Evolutionary conservation across 73 alveolate genomes (phyloP).

Genomic region (Paramecium sonneborni): DNA sequence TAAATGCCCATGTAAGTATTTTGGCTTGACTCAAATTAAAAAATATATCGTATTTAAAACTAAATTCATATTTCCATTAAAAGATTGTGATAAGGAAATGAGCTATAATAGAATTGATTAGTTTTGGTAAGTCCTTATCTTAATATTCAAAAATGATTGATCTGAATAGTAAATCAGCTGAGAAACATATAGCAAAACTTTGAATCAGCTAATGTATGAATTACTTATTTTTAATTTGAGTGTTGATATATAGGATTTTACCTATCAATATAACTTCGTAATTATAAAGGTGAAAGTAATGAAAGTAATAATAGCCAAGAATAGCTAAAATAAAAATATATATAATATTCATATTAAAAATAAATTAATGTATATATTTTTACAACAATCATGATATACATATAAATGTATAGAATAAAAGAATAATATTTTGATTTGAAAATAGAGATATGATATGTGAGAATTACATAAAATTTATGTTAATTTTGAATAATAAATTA

Average conservation of each 20-base stretch:
- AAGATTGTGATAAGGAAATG: background rate
- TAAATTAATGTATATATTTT: background rate
- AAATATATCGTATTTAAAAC: background rate
- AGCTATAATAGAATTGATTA: background rate
- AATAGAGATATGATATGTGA: too few species aligned
- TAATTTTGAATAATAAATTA: background rate
- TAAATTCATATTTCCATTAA: background rate
- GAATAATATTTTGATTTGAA: too few species aligned
- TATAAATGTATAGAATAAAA: too few species aligned
- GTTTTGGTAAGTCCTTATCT: slow-evolving; percentile 44
- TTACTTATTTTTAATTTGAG: background rate
- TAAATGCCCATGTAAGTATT: slow-evolving; percentile 36
- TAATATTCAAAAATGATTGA: background rate
- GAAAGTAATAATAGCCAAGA: slow-evolving; percentile 7
- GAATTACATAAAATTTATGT: background rate
- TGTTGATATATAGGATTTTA: background rate
- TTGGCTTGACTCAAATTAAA: slow-evolving; percentile 26
- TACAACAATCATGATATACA: too few species aligned
- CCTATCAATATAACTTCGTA: slow-evolving; percentile 27
- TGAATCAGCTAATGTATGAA: too few species aligned
- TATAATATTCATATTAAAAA: background rate
- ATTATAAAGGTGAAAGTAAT: slow-evolving; percentile 32
- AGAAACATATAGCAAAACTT: background rate
- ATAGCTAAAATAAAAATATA: background rate
- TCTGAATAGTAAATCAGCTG: slow-evolving; percentile 40